Base-by-base conservation (phyloP, 495 filamentous ascomycete genomes). In the Platismatia glauca region DNA sequence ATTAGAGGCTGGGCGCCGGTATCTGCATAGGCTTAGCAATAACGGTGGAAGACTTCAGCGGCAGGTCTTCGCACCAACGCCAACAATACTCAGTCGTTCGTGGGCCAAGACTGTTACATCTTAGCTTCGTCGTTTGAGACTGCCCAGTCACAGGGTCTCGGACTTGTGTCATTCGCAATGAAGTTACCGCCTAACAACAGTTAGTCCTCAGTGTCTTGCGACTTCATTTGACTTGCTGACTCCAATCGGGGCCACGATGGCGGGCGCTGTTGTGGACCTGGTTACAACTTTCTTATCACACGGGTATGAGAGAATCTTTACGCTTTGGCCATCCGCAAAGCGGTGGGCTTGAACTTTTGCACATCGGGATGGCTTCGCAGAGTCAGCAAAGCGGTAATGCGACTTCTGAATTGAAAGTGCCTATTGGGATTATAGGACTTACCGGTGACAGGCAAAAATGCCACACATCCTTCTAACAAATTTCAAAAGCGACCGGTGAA, bases 201-300 rank as follows among this genome's bases (percentile, higher is more conserved):
- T 66, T 37, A 66, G 59, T 24, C 52, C 43, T 55, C 20, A 24
- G 55, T 56, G 58, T 53, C 43, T 18, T 15, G 52, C 43, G 34
- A 44, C 29, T 24, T 55, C 53, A 34, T 20, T 15, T 35, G 35
- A 58, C 57, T 37, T 62, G 60, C 90, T 88, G 78, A 95, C 92
- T 97, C 94, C 94, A 97, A 82, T 98, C 94, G 67, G 95, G 94
- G 70, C 94, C 95, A 75, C 94, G 88, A 75, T 98, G 94, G 68
- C 94, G 90, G 69, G 95, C 85, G 74, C 90, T 95, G 72, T 67
- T 66, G 67, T 64, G 58, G 55, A 70, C 73, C 77, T 75, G 75
- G 72, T 74, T 57, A 50, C 58, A 52, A 41, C 46, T 53, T 27
- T 44, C 62, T 64, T 55, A 68, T 64, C 53, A 37, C 44, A 15